Evolutionary conservation across 1,284 basidiomycete species (phyloP), one percentile per base, ranked within the genome.

Genomic region (Tilletia indica): DNA sequence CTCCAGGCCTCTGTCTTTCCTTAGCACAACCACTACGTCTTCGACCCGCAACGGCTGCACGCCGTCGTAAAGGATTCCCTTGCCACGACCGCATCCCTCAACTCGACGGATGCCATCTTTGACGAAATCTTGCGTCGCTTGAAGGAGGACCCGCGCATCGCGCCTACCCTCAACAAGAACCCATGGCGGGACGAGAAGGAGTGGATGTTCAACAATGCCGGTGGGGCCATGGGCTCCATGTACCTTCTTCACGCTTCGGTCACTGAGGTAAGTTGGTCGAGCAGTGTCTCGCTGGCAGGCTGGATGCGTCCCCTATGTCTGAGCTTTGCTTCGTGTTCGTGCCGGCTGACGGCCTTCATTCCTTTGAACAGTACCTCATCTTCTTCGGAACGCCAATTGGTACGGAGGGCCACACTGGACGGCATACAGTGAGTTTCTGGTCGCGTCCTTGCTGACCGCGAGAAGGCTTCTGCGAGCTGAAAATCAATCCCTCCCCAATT

Each of bases 151-250:
- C 78, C 78, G 51, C 78, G 79, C 68, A 67, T 74, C 3, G 77
- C 73, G 2, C 79, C 76, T 47, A 78, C 77, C 38, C 74, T 83
- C 51, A 83, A 83, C 75, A 72, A 72, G 58, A 72, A 80, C 63
- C 74, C 78, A 42, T 78, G 79, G 58, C 73, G 70, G 42, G 72
- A 78, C 68, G 76, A 74, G 38, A 89, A 89, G 31, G 94, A 98
- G 82, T 98, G 96, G 96, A 89, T 98, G 58, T 93, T 97, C 86
- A 98, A 91, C 87, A 99, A 99, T 82, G 96, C 96, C 0, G 96
- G 95, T 21, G 96, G 97, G 69, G 96, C 97, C 0, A 99, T 98
- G 96, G 96, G 87, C 61, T 90, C 91, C 61, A 98, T 99, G 96
- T 97, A 93, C 85, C 89, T 98, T 86, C 92, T 99, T 77, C 95